Conservation (phyloP, 2,329 filamentous ascomycete genomes). For the Didymella pomorum region DNA sequence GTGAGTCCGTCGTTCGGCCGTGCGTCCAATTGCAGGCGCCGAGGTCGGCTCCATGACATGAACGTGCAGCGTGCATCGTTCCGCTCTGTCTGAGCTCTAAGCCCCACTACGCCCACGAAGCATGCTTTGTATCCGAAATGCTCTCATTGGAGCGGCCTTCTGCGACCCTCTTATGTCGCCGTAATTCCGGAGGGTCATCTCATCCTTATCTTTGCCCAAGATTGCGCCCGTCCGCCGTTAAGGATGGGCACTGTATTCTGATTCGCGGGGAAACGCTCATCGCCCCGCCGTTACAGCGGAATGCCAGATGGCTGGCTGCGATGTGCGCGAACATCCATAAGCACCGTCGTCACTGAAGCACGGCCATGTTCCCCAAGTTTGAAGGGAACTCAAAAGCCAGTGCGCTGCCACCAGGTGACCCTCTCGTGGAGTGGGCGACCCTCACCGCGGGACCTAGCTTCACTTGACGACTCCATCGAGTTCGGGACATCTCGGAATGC, state of each 20-base stretch:
- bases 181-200: conserved; percentile 50
- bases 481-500: conserved; percentile 44
- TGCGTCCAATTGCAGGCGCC: conserved; percentile 38
- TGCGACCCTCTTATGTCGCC: conserved; percentile 34
- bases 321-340: conserved; percentile 26
- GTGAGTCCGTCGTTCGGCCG: conserved; percentile 33
- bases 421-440: conserved; percentile 13
- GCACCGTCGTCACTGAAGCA: conserved; percentile 30
- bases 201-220: conserved; percentile 41
- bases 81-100: too few relatives aligned
- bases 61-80: conserved; percentile 39
- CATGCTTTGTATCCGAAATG: conserved; percentile 30
- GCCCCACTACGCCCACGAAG: conserved; percentile 44
- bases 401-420: conserved; percentile 16
- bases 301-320: conserved; percentile 18
- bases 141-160: conserved; percentile 41
- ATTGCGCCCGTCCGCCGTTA: conserved; percentile 26
- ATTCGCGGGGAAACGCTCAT: conserved; percentile 38
- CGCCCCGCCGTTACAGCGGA: conserved; percentile 41
- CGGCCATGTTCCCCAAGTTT: conserved; percentile 18
- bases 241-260: conserved; percentile 19
- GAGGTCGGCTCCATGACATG: conserved; percentile 39
- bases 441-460: conserved; percentile 19
- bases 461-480: conserved; percentile 16
- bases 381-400: conserved; percentile 14